Evolutionary conservation across 768 basidiomycete species (phyloP).

Genomic region (Clavaria fumosa): DNA sequence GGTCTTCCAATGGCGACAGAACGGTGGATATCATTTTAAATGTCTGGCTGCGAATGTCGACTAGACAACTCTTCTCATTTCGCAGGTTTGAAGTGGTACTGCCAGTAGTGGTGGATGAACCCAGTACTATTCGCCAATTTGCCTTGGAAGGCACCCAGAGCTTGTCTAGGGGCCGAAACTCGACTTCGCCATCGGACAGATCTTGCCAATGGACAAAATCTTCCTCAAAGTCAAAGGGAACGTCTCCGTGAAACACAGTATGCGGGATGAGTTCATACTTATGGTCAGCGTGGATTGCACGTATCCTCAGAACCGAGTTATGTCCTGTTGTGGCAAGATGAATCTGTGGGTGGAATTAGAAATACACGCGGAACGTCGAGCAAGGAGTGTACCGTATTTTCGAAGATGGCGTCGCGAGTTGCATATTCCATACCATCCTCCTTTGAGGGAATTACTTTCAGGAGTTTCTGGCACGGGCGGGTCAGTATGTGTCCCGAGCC

Average conservation of each 20-base stretch:
- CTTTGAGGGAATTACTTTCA: constrained; percentile 22
- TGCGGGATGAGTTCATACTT: constrained; percentile 23
- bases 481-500: not conserved
- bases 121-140: constrained; percentile 20
- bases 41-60: constrained; percentile 17
- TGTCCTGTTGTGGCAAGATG: constrained; percentile 15
- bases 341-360: constrained; percentile 17
- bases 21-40: constrained; percentile 12
- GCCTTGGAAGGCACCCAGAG: constrained; percentile 16
- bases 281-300: constrained; percentile 10
- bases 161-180: constrained; percentile 18
- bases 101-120: constrained; percentile 6
- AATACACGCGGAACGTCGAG: no score
- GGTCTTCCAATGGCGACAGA: constrained; percentile 12
- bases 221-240: constrained; percentile 17
- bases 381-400: no score
- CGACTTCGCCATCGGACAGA: constrained; percentile 11
- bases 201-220: constrained; percentile 23
- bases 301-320: constrained; percentile 17
- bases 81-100: constrained; percentile 10
- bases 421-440: constrained; percentile 21
- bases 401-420: constrained; percentile 12
- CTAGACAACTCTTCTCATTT: constrained; percentile 5
- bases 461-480: constrained; percentile 14
- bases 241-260: constrained; percentile 13